A percentile compares a stretch with the other conserved stretches of the same genome.
phyloP scores from a whole-genome alignment of 805 yeast genomes.

The Lipomyces kockii region DNA sequence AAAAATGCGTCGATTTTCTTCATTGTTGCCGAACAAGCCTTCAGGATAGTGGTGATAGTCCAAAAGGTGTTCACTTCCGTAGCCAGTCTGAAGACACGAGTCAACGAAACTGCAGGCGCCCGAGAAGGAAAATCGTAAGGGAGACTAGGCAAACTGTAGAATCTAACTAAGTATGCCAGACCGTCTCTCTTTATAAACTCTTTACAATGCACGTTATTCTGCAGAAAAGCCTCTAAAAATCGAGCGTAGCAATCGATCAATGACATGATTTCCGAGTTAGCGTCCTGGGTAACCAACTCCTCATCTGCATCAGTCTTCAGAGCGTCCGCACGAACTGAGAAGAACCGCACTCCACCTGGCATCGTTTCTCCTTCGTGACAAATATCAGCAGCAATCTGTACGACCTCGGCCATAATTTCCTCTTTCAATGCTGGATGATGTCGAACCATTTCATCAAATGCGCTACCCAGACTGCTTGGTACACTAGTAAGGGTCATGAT shows the following conservation, averaged over 20 bases:
- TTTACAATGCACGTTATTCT: constrained; percentile 41
- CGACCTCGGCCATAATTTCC: constrained; percentile 53
- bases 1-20: constrained; percentile 17
- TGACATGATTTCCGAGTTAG: constrained; percentile 28
- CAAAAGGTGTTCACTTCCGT: constrained; percentile 19
- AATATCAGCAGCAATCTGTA: constrained; percentile 21
- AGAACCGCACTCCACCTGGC: constrained; percentile 35
- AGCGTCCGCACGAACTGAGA: constrained; percentile 29
- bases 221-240: constrained; percentile 43
- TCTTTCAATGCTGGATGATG: constrained; percentile 80
- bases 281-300: constrained; percentile 25
- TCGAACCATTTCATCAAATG: constrained; percentile 78
- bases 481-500: constrained; percentile 59
- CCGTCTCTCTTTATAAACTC: constrained; percentile 42
- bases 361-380: constrained; percentile 12
- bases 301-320: constrained; percentile 35
- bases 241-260: constrained; percentile 33
- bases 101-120: constrained; percentile 33
- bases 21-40: constrained; percentile 18
- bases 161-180: constrained; percentile 33
- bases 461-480: constrained; percentile 62
- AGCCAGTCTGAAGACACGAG: constrained; percentile 25
- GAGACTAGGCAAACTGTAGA: constrained; percentile 38
- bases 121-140: constrained; percentile 45
- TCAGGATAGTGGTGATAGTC: constrained; percentile 19